Evolutionary conservation across 805 yeast genomes (phyloP).

Genomic region (Yamadazyma nakazawae): DNA sequence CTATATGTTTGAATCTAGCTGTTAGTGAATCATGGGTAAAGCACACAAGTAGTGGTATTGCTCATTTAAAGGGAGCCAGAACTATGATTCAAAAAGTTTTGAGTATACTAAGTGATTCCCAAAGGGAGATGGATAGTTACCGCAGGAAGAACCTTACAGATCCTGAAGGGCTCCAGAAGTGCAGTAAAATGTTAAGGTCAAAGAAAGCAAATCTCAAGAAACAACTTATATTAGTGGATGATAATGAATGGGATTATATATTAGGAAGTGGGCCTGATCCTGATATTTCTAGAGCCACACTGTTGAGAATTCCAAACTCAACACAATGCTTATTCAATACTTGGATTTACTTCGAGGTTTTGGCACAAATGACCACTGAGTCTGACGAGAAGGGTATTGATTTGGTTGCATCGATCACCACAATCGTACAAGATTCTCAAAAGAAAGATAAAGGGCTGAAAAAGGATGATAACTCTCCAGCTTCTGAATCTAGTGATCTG

Average conservation of each 20-base stretch:
- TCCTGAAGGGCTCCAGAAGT: constrained; percentile 9
- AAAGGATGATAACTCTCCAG: constrained; percentile 13
- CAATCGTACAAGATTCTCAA: constrained; percentile 22
- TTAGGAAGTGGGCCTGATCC: constrained; percentile 11
- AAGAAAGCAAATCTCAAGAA: constrained; percentile 15
- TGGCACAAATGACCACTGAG: constrained; percentile 62
- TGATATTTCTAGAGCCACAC: constrained; percentile 5
- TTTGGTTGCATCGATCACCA: constrained; percentile 39
- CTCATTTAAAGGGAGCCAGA: constrained; percentile 65
- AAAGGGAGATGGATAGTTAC: constrained; percentile 12
- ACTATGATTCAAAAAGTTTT: constrained; percentile 53
- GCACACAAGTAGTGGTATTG: constrained; percentile 63
- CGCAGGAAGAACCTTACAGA: constrained; percentile 11
- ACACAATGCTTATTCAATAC: constrained; percentile 55
- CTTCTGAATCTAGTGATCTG: constrained; percentile 27
- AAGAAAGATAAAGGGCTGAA: constrained; percentile 11
- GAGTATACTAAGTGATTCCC: constrained; percentile 25
- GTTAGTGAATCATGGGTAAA: constrained; percentile 69
- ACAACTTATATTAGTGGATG: constrained; percentile 29
- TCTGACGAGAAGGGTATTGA: constrained; percentile 44
- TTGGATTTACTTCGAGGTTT: constrained; percentile 67
- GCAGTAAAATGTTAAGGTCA: constrained; percentile 1
- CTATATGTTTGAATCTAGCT: constrained; percentile 61
- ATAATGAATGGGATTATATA: constrained; percentile 32
- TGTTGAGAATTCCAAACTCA: constrained; percentile 33